Evolutionary conservation across 139 green algal genomes (phyloP).

Genomic region (Tetradesmus lagerheimii): DNA sequence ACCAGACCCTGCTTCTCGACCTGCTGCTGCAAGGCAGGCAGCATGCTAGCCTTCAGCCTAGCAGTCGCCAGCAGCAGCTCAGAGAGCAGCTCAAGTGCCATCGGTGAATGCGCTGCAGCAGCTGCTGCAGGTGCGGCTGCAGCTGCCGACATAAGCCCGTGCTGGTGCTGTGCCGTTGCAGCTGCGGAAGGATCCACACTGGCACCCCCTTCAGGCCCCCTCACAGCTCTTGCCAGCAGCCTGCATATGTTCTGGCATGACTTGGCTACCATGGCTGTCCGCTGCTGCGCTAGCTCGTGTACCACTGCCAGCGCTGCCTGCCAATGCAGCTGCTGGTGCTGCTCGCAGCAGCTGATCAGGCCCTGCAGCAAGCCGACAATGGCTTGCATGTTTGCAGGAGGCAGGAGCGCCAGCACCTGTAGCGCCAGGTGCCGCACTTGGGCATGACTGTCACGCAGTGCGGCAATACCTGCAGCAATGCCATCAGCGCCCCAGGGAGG

Average conservation of each 20-base stretch:
- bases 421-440: background rate
- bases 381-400: background rate
- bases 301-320: background rate
- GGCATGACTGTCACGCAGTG: background rate
- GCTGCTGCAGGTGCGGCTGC: background rate
- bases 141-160: background rate
- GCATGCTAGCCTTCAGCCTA: too few species aligned
- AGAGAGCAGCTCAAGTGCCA: background rate
- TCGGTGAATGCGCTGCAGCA: background rate
- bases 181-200: background rate
- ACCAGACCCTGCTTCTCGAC: background rate
- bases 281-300: background rate
- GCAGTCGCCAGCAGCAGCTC: background rate
- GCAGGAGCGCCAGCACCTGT: slow-evolving; percentile 25
- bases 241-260: background rate
- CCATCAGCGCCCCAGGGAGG: slow-evolving; percentile 7
- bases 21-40: background rate
- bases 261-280: background rate
- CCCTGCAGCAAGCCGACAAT: background rate
- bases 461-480: background rate
- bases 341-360: background rate
- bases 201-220: background rate
- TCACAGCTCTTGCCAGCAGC: background rate
- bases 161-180: background rate
- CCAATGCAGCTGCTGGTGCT: background rate